Base-by-base conservation (phyloP, 2,329 filamentous ascomycete species). In the Fusarium lyarnte region DNA sequence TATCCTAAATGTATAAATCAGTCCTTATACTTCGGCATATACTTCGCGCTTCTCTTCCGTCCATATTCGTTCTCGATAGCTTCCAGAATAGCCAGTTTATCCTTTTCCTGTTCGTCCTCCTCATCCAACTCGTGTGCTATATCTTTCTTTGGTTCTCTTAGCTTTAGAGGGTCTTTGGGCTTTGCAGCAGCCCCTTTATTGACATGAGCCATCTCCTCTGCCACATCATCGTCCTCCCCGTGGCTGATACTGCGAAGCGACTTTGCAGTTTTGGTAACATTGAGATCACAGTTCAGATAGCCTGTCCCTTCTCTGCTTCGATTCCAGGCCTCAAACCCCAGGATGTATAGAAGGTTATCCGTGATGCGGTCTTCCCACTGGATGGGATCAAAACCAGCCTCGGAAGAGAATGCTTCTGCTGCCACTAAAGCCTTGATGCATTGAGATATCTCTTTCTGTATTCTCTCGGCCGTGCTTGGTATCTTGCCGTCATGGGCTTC, bases 21-120 rank as follows among this genome's bases (percentile, higher is more conserved):
- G 29, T 21, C 12, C 17, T 16, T 54, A 2, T 27, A 33, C 27
- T 19, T 55, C 1, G 8, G n/a, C 2, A 55, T 3, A 9, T 68
- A 68, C n/a, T 68, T 68, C 1, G 3, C 23, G 2, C 65, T 68
- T n/a, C 63, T 38, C 6, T 68, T 68, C 6, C 63, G 38, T 1
- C 65, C 65, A 12, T 68, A 63, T 4, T 45, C 33, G 0, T 19
- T n/a, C 7, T 68, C 65, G 0, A 2, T 5, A 1, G 21, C 8
- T 21, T 68, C 65, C 2, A 68, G 14, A n/a, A 1, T 17, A 5
- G 42, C 21, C 3, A 68, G 19, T 2, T 41, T 11, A 0, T 68
- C 35, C 5, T 9, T 19, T 5, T 51, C 14, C 7, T 7, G 27
- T 8, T 19, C 10, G 7, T 63, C 55, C 0, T 33, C 65, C 0